Evolutionary conservation across 1,139 yeast species (phyloP), one percentile per base, ranked within the genome.

Genomic region (Geotrichum candidum): DNA sequence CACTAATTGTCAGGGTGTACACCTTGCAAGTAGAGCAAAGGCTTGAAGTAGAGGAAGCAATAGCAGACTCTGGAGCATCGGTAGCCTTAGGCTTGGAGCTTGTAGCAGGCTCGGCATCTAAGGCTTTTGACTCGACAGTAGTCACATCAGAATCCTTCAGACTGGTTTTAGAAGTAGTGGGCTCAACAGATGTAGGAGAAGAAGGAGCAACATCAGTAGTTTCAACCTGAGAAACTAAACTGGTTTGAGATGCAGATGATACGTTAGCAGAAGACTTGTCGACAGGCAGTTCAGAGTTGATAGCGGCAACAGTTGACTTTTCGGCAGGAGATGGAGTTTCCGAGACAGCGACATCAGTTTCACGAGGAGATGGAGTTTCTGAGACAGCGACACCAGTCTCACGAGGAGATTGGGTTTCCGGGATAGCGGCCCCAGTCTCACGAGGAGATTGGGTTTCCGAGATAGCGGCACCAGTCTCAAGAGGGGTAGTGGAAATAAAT

Each of bases 21-120:
- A 55, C 57, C 18, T 51, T 41, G 38, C 61, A 59, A 15, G n/a
- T 56, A 31, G 61, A 25, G n/a, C 61, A 59, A 41, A 4, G 48
- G 5, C 48, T 15, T 15, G 48, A 41, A 41, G 22, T 41, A 15
- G 48, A 15, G 9, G 48, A 18, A n/a, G 18, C 48, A 7, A n/a
- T 10, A 41, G 1, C 9, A 2, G 48, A 41, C 18, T 13, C 48
- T 41, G 48, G 22, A 15, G 58, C 52, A 54, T 51, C 22, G 22
- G 60, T 27, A 9, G 25, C 51, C 27, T 31, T 7, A 35, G 56
- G 22, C 38, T 41, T n/a, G 18, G 15, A 15, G 41, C 25, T 31
- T 27, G 41, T 22, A 35, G 22, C 10, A 35, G 18, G 10, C 25
- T 22, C 50, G 46, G 46, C 29, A 9, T 31, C 22, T 31, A 18